Conservation (phyloP, 345 rosid genomes). For the Excoecaria cochinchinensis region DNA sequence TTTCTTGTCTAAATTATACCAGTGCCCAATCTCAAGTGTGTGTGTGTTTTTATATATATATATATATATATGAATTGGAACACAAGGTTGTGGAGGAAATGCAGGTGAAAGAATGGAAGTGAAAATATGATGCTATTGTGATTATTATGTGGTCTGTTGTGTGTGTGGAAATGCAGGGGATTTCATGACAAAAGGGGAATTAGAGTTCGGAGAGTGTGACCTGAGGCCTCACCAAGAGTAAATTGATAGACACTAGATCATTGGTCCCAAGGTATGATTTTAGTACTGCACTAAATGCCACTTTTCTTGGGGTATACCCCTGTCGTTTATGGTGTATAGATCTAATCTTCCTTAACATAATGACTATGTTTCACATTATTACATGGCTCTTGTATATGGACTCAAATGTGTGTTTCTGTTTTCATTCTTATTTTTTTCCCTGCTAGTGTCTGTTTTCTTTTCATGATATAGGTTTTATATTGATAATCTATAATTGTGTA, state of each 20-base stretch:
- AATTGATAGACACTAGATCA: slow-evolving; percentile 38
- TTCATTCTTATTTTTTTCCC: background rate
- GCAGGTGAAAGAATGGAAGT: no score
- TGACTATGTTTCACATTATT: background rate
- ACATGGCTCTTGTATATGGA: background rate
- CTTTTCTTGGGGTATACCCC: background rate
- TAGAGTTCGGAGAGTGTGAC: slow-evolving; percentile 39
- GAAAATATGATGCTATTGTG: no score
- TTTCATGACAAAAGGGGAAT: slow-evolving; percentile 35
- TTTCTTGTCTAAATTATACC: no score
- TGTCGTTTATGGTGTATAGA: background rate
- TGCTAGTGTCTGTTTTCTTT: background rate
- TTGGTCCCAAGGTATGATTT: slow-evolving; percentile 30
- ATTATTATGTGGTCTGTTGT: no score
- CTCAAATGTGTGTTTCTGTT: no score
- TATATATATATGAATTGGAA: no score
- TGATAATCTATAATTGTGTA: background rate
- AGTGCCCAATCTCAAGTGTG: no score
- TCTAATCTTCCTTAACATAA: background rate
- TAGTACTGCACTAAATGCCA: background rate
- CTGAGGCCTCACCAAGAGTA: slow-evolving; percentile 57
- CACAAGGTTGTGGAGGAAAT: no score
- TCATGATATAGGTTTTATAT: background rate
- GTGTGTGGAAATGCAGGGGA: no score
- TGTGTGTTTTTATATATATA: no score